Conservation (phyloP, 2,329 filamentous ascomycete genomes). For the Amylocarpus encephaloides region DNA sequence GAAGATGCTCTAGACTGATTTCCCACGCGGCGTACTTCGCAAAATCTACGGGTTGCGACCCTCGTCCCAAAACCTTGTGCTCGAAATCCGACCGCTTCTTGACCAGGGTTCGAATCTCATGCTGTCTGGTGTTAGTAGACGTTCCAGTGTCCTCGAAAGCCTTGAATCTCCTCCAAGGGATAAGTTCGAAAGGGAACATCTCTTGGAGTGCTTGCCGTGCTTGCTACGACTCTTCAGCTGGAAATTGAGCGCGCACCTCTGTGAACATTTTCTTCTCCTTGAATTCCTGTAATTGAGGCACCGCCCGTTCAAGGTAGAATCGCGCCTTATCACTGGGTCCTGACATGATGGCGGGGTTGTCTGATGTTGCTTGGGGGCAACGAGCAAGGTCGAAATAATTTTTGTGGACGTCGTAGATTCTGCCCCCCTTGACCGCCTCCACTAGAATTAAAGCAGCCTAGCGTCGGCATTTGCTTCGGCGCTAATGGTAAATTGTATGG, state of each 20-base stretch:
- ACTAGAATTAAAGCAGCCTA: too few species aligned
- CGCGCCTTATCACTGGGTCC: conserved; percentile 88
- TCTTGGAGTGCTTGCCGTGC: too few species aligned
- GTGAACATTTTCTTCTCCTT: conserved; percentile 88
- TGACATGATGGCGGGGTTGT: conserved; percentile 50
- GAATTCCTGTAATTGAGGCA: conserved; percentile 87
- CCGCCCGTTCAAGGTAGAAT: conserved; percentile 86
- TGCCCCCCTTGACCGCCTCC: too few species aligned
- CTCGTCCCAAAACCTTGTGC: conserved; percentile 79
- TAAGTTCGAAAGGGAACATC: neutral
- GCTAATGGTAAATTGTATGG: too few species aligned
- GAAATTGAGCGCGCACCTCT: conserved; percentile 44
- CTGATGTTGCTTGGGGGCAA: too few species aligned
- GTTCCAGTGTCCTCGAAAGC: too few species aligned
- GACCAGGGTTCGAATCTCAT: conserved; percentile 84
- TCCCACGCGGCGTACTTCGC: conserved; percentile 75
- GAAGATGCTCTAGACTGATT: conserved; percentile 64
- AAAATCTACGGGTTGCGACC: conserved; percentile 71
- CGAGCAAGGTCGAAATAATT: too few species aligned
- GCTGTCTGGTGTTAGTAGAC: conserved; percentile 40
- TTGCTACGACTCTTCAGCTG: neutral
- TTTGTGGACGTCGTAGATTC: too few species aligned
- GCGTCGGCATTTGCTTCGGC: too few species aligned
- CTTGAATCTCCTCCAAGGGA: neutral
- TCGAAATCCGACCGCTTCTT: conserved; percentile 90